Conservation (phyloP, 768 basidiomycete species). For the Termitomyces sp. region DNA sequence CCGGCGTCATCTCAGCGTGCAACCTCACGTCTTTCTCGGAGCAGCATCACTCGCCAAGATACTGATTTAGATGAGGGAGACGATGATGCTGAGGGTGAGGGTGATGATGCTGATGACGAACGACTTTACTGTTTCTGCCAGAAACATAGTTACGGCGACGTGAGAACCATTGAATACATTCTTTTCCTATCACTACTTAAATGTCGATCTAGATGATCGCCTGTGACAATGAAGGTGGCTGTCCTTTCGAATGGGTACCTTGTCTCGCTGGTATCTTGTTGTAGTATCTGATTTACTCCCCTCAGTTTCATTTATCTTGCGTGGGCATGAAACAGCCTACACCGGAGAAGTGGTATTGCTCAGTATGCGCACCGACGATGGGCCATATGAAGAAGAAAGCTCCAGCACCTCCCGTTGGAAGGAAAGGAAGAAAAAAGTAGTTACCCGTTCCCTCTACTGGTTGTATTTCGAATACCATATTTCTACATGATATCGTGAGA, state of each 20-base stretch:
- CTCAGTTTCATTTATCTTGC: slow-evolving; percentile 57
- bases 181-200: neutral
- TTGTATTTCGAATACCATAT: neutral
- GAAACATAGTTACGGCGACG: slow-evolving; percentile 46
- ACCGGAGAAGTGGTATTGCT: slow-evolving; percentile 52
- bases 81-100: slow-evolving; percentile 34
- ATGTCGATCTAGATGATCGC: slow-evolving; percentile 53
- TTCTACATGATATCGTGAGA: neutral
- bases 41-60: slow-evolving; percentile 29
- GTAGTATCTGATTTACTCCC: neutral
- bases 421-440: slow-evolving; percentile 21
- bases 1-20: slow-evolving; percentile 26
- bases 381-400: slow-evolving; percentile 11
- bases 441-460: too few relatives aligned
- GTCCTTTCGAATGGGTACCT: slow-evolving; percentile 67
- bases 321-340: slow-evolving; percentile 46
- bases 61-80: slow-evolving; percentile 33
- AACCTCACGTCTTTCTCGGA: slow-evolving; percentile 42
- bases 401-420: slow-evolving; percentile 19
- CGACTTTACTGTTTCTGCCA: slow-evolving; percentile 47
- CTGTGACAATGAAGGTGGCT: slow-evolving; percentile 60
- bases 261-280: neutral
- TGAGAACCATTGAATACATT: slow-evolving; percentile 17
- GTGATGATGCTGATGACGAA: slow-evolving; percentile 41
- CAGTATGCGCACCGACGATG: slow-evolving; percentile 34